Percentiles rank a stretch among this genome's conserved stretches.
phyloP scores from a whole-genome alignment of 2,329 filamentous ascomycete genomes.

The Paraconiothyrium brasiliense region DNA sequence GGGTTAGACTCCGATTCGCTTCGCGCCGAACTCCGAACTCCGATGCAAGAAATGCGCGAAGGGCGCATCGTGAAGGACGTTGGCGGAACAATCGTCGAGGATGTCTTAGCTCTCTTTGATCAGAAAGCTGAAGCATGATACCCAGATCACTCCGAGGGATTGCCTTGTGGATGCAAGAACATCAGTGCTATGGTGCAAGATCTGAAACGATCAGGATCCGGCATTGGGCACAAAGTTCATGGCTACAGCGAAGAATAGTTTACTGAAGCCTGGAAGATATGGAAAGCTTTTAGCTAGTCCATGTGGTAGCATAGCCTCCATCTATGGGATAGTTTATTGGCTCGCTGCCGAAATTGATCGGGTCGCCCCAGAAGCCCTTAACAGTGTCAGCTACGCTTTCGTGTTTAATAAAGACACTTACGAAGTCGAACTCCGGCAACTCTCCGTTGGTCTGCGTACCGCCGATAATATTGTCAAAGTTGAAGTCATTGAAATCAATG shows the following conservation, averaged over 20 bases:
- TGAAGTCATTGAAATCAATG: constrained; percentile 46
- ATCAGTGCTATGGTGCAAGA: background rate
- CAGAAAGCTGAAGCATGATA: background rate
- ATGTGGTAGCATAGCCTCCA: constrained; percentile 9
- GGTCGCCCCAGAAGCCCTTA: constrained; percentile 51
- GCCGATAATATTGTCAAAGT: constrained; percentile 46
- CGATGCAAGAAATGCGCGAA: background rate
- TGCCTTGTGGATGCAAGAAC: background rate
- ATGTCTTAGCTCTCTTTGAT: background rate
- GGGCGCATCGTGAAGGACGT: background rate
- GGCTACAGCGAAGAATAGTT: background rate
- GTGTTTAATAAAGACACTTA: constrained; percentile 25
- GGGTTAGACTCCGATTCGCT: constrained; percentile 2
- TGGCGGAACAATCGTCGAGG: background rate
- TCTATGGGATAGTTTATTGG: constrained; percentile 24
- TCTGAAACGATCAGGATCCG: background rate
- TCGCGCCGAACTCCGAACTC: constrained; percentile 1
- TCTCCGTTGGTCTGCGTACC: constrained; percentile 34
- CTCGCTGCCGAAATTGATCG: constrained; percentile 46
- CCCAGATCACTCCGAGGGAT: background rate
- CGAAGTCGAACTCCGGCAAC: constrained; percentile 50
- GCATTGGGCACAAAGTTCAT: background rate
- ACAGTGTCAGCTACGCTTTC: constrained; percentile 20
- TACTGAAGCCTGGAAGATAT: background rate
- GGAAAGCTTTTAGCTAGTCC: background rate